Conservation (phyloP, 1,284 basidiomycete genomes). For the Leccinum angustisporum region DNA sequence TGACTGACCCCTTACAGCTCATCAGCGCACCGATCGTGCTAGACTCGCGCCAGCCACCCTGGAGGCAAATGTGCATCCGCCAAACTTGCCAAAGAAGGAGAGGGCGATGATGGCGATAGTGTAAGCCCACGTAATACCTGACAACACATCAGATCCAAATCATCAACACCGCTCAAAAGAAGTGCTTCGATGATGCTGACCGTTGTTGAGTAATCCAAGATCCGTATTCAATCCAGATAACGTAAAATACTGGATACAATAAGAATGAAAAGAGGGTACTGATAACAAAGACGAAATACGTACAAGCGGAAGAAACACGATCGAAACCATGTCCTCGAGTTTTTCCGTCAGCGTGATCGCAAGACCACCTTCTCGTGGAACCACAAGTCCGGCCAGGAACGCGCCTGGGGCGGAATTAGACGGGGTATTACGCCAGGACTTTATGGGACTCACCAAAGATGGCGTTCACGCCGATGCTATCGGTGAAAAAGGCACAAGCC, state of each 20-base stretch:
- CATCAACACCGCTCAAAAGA: slow-evolving; percentile 27
- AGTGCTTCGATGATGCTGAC: slow-evolving; percentile 24
- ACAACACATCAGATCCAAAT: not conserved
- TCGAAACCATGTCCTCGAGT: slow-evolving; percentile 79
- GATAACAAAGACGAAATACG: slow-evolving; percentile 19
- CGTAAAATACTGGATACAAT: slow-evolving; percentile 69
- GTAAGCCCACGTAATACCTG: slow-evolving; percentile 89
- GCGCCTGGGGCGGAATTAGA: slow-evolving; percentile 51
- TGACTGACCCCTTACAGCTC: slow-evolving; percentile 87
- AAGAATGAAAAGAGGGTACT: not conserved
- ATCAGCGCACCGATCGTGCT: slow-evolving; percentile 89
- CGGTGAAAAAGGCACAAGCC: slow-evolving; percentile 88
- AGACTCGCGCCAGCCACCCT: slow-evolving; percentile 71
- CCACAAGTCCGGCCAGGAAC: slow-evolving; percentile 86
- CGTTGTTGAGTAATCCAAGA: slow-evolving; percentile 76
- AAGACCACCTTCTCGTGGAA: slow-evolving; percentile 87
- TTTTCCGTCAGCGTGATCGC: slow-evolving; percentile 78
- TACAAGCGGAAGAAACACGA: slow-evolving; percentile 86
- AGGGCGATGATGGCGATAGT: slow-evolving; percentile 78
- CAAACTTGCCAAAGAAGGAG: slow-evolving; percentile 84
- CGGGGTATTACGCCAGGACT: slow-evolving; percentile 31
- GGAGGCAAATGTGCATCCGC: slow-evolving; percentile 72
- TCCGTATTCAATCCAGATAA: slow-evolving; percentile 88
- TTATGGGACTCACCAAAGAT: slow-evolving; percentile 64
- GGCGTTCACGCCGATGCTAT: slow-evolving; percentile 90